A percentile compares a stretch with the other conserved stretches of the same genome.
Conservation (phyloP, 2,329 filamentous ascomycete species). For the Hymenoscyphus infarciens region DNA sequence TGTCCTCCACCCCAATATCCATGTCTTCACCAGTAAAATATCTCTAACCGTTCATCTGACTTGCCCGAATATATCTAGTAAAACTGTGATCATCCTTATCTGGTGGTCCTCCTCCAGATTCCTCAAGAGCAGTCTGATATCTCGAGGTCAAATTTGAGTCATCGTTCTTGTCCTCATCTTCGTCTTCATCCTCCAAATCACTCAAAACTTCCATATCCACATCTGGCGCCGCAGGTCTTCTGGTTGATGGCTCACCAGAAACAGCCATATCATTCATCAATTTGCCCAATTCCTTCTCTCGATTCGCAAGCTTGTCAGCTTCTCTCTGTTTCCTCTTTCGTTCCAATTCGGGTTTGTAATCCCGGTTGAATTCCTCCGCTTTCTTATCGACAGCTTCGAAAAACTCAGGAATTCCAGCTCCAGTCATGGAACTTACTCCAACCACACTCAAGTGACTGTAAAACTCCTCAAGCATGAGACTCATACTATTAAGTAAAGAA, state of each 20-base stretch:
- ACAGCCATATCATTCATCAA: constrained; percentile 92
- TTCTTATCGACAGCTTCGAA: constrained; percentile 87
- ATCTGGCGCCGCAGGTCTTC: constrained; percentile 29
- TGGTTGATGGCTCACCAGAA: constrained; percentile 39
- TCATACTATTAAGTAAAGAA: constrained; percentile 95
- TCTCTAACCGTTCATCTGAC: constrained; percentile 34
- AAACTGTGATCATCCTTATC: constrained; percentile 35
- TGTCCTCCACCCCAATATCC: background rate
- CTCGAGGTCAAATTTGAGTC: constrained; percentile 60
- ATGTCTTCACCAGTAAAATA: constrained; percentile 21
- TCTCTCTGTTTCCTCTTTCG: constrained; percentile 72
- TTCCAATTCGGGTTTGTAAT: constrained; percentile 92
- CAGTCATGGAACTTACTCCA: constrained; percentile 88
- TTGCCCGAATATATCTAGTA: constrained; percentile 34
- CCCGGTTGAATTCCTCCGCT: constrained; percentile 78
- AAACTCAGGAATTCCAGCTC: constrained; percentile 88
- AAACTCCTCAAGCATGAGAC: constrained; percentile 93
- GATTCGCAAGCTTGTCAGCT: constrained; percentile 63
- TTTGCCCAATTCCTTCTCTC: constrained; percentile 81
- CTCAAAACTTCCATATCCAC: constrained; percentile 38
- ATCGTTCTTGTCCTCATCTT: constrained; percentile 51
- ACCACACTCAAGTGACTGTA: constrained; percentile 93
- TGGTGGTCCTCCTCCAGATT: constrained; percentile 39
- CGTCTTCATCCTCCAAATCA: constrained; percentile 43
- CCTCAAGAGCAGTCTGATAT: constrained; percentile 73